phyloP scores from a whole-genome alignment of 805 yeast species.

The Pichia ethanolica region DNA sequence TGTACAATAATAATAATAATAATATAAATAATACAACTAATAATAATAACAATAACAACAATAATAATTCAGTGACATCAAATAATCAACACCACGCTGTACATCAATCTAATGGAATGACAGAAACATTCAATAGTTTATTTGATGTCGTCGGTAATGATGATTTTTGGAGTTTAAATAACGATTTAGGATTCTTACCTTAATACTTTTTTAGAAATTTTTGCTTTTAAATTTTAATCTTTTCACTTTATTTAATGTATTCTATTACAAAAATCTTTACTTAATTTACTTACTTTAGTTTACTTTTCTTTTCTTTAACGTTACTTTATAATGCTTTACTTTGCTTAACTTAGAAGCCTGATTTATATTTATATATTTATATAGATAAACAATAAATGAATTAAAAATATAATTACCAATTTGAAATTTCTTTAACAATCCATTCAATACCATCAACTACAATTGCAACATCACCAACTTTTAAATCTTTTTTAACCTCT shows the following conservation, averaged over 20 bases:
- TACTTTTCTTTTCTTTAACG: no score
- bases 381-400: neutral
- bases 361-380: no score
- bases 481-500: conserved; percentile 3
- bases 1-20: conserved; percentile 1
- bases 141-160: conserved; percentile 24
- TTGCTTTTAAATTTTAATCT: no score
- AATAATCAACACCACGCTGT: neutral
- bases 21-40: neutral
- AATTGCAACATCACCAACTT: conserved; percentile 7
- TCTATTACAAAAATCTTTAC: no score
- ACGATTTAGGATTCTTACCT: conserved; percentile 42
- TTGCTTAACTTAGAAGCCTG: no score
- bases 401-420: neutral
- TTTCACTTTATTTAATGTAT: no score
- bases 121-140: conserved; percentile 16
- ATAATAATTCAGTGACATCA: neutral
- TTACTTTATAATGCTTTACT: no score
- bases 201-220: conserved; percentile 5
- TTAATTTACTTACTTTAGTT: no score
- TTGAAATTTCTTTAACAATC: conserved; percentile 16
- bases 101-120: conserved; percentile 3
- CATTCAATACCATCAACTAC: conserved; percentile 14
- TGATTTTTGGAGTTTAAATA: conserved; percentile 42
- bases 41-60: neutral